These are phyloP conservation scores for Rhododendron henanense DNA, from an alignment of 148 eudicot genomes.

Conservation along the genomic window DNA sequence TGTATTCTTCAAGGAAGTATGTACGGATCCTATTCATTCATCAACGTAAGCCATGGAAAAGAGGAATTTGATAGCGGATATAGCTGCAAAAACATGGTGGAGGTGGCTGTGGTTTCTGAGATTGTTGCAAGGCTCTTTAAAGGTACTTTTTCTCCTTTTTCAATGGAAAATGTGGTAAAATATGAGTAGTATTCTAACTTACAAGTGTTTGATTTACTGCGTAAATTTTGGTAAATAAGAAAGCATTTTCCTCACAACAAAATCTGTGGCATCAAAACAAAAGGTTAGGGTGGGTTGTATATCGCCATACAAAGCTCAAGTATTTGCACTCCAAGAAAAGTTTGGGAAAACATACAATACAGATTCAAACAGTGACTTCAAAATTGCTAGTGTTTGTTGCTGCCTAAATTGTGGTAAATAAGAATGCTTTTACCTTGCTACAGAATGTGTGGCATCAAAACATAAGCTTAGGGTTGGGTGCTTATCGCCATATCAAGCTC, in stretches of 20 bases:
- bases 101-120: background rate
- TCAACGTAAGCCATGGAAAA: conserved; percentile 34
- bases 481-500: conserved; percentile 45
- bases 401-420: conserved; percentile 19
- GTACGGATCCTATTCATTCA: conserved; percentile 31
- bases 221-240: no score
- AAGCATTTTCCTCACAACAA: no score
- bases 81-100: no score
- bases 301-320: no score
- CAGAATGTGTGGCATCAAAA: conserved; percentile 24
- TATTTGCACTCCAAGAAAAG: no score
- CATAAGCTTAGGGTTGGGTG: conserved; percentile 43
- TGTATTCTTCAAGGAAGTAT: conserved; percentile 17
- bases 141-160: conserved; percentile 19
- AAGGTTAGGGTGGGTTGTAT: no score
- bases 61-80: conserved; percentile 5
- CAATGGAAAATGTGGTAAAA: background rate
- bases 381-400: conserved; percentile 28
- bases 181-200: background rate
- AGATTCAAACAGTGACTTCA: no score
- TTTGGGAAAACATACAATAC: no score
- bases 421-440: conserved; percentile 6
- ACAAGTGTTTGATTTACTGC: no score
- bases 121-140: conserved; percentile 38
- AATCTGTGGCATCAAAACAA: no score